Evolutionary conservation across 2,329 filamentous ascomycete species (phyloP), one percentile per base, ranked within the genome.

Genomic region (Trichophaea hybrida): DNA sequence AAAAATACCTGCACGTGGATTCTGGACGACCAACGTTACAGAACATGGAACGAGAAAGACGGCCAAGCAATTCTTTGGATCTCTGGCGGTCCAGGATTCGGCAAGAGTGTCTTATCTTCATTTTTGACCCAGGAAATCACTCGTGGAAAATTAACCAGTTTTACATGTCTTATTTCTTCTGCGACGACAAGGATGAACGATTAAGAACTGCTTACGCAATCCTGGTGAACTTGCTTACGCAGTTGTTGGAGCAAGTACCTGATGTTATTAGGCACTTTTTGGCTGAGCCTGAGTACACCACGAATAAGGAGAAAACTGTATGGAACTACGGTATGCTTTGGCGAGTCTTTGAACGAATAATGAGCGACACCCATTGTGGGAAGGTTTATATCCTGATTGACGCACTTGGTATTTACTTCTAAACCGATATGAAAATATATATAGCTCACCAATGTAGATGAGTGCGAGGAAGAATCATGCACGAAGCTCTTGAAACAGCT

Each of bases 21-120:
- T 2, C 52, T 55, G 13, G 6, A 55, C 37, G 52, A 55, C 35
- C n/a, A 55, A 35, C 33, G 37, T 43, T 55, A 40, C 35, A 38
- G 40, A 24, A 6, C 12, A 7, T 49, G 44, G 52, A 31, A 10
- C 2, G 43, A 48, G 56, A 31, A 51, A 43, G 10, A 55, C 33
- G 17, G 56, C 43, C 59, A 50, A 43, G 49, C 33, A 44, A 52
- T 52, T 37, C 56, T 59, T 24, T 61, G 51, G 59, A n/a, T 59
- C 24, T 55, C 50, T 13, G 55, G 59, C 40, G 57, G 52, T 7
- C 59, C 52, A 5, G 59, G 51, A 10, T 59, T 50, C 24, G 51
- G 59, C 10, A 59, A 61, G 51, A 59, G 59, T 13, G 56, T 59
- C 32, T 38, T 59, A 5, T 8, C 37, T 1, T 55, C 56, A 37